Conservation (phyloP, 1,284 basidiomycete genomes). For the Trametes hirsuta region DNA sequence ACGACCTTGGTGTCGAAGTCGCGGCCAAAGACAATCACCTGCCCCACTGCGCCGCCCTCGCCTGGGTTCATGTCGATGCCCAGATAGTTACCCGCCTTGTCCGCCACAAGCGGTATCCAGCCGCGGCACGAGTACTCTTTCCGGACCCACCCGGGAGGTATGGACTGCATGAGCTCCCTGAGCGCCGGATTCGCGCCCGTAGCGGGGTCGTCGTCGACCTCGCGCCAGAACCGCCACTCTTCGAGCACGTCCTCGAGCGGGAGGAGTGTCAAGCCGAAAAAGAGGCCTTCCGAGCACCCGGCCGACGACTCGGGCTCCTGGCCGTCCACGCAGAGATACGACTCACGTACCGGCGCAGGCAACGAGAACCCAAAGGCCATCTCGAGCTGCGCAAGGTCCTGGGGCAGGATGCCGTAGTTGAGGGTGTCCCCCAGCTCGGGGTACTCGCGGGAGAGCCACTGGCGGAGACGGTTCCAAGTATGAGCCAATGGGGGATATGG, state of each 20-base stretch:
- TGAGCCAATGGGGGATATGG: slow-evolving; percentile 74
- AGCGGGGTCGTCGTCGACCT: slow-evolving; percentile 83
- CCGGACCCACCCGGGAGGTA: slow-evolving; percentile 92
- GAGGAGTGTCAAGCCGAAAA: slow-evolving; percentile 84
- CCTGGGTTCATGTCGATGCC: slow-evolving; percentile 94
- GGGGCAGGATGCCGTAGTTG: slow-evolving; percentile 81
- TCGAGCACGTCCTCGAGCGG: slow-evolving; percentile 89
- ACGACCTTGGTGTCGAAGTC: slow-evolving; percentile 99
- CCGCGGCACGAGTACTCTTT: slow-evolving; percentile 91
- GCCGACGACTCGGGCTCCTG: slow-evolving; percentile 88
- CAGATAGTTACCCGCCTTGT: slow-evolving; percentile 96
- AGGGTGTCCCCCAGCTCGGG: slow-evolving; percentile 91
- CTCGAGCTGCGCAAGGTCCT: slow-evolving; percentile 78
- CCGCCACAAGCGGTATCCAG: slow-evolving; percentile 94
- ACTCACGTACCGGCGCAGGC: slow-evolving; percentile 81
- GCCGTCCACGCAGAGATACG: slow-evolving; percentile 81
- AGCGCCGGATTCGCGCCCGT: slow-evolving; percentile 78
- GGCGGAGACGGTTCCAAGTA: slow-evolving; percentile 81
- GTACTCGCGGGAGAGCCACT: slow-evolving; percentile 80
- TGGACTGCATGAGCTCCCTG: slow-evolving; percentile 81
- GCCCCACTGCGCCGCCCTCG: slow-evolving; percentile 77
- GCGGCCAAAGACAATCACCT: slow-evolving; percentile 96
- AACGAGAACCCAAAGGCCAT: slow-evolving; percentile 81
- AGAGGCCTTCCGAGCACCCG: slow-evolving; percentile 85
- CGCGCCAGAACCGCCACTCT: slow-evolving; percentile 94